Evolutionary conservation across 2,329 filamentous ascomycete species (phyloP).

Genomic region (Colletotrichum tofieldiae): DNA sequence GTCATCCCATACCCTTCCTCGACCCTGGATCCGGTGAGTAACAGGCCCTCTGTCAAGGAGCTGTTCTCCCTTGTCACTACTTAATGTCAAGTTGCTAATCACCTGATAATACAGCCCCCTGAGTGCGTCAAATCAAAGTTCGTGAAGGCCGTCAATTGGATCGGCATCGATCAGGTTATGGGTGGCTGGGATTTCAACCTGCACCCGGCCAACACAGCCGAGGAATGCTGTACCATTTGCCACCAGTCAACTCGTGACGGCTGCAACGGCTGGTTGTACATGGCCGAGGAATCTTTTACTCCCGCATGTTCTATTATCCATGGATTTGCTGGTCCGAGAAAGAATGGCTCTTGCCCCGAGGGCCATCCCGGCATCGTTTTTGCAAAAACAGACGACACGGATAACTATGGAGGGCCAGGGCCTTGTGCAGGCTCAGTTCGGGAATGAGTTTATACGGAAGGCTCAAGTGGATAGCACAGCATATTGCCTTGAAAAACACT

Average conservation of each 20-base stretch:
- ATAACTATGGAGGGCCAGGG: slow-evolving; percentile 37
- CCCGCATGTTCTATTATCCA: slow-evolving; percentile 42
- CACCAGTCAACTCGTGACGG: slow-evolving; percentile 30
- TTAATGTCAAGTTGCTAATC: neutral
- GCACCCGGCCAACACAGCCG: slow-evolving; percentile 26
- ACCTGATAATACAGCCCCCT: slow-evolving; percentile 3
- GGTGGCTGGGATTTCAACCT: slow-evolving; percentile 41
- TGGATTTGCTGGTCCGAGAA: slow-evolving; percentile 37
- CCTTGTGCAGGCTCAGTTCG: slow-evolving; percentile 37
- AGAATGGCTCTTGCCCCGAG: slow-evolving; percentile 34
- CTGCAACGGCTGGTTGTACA: slow-evolving; percentile 45
- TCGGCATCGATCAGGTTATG: slow-evolving; percentile 31
- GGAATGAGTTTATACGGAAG: neutral
- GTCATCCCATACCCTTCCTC: slow-evolving; percentile 2
- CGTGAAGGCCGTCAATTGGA: slow-evolving; percentile 38
- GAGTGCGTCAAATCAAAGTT: slow-evolving; percentile 35
- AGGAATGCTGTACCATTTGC: slow-evolving; percentile 42
- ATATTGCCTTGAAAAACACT: no score
- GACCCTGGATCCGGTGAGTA: slow-evolving; percentile 13
- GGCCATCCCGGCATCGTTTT: slow-evolving; percentile 43
- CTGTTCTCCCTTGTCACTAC: neutral
- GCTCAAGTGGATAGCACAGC: neutral
- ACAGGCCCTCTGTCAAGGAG: neutral
- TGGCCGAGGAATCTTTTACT: slow-evolving; percentile 8
- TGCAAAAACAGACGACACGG: slow-evolving; percentile 3